Evolutionary conservation across 352 stramenopile species (phyloP).

Genomic region (Phytophthora idaei): DNA sequence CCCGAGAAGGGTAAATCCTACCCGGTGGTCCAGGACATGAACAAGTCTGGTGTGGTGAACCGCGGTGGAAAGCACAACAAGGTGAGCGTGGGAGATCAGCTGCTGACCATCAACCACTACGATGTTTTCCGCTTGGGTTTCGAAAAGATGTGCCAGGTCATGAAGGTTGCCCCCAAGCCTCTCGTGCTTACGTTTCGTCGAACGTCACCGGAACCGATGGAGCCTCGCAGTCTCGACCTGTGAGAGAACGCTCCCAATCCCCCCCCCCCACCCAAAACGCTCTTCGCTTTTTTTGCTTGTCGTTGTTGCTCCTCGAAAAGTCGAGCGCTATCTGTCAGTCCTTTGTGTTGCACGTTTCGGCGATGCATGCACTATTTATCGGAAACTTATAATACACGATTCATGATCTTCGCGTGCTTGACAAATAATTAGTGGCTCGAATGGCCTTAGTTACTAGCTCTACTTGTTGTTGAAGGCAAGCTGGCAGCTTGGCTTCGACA

Average conservation of each 20-base stretch:
- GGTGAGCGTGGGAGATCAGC: slow-evolving; percentile 50
- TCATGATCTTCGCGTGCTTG: background rate
- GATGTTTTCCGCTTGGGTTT: slow-evolving; percentile 66
- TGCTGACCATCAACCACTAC: slow-evolving; percentile 78
- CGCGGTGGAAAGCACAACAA: slow-evolving; percentile 37
- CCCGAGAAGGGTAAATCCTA: slow-evolving; percentile 57
- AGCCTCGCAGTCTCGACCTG: slow-evolving; percentile 53
- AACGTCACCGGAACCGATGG: slow-evolving; percentile 28
- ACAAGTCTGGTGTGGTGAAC: slow-evolving; percentile 39
- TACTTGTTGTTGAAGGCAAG: slow-evolving; percentile 24
- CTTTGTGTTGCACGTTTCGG: slow-evolving; percentile 2
- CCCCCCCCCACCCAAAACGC: background rate
- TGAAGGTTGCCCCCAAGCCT: slow-evolving; percentile 69
- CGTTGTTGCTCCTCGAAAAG: slow-evolving; percentile 2
- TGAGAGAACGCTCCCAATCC: slow-evolving; percentile 26
- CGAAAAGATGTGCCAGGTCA: slow-evolving; percentile 58
- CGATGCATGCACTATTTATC: slow-evolving; percentile 27
- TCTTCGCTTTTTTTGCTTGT: slow-evolving; percentile 1
- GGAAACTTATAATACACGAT: slow-evolving; percentile 5
- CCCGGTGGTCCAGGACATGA: slow-evolving; percentile 54
- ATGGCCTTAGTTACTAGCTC: slow-evolving; percentile 39
- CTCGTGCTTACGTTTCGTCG: slow-evolving; percentile 74
- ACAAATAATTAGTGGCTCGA: slow-evolving; percentile 35
- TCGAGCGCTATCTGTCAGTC: slow-evolving; percentile 6
- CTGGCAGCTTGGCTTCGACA: background rate